Evolutionary conservation across 495 filamentous ascomycete genomes (phyloP), one percentile per base, ranked within the genome.

Genomic region (Penicillium salamii): DNA sequence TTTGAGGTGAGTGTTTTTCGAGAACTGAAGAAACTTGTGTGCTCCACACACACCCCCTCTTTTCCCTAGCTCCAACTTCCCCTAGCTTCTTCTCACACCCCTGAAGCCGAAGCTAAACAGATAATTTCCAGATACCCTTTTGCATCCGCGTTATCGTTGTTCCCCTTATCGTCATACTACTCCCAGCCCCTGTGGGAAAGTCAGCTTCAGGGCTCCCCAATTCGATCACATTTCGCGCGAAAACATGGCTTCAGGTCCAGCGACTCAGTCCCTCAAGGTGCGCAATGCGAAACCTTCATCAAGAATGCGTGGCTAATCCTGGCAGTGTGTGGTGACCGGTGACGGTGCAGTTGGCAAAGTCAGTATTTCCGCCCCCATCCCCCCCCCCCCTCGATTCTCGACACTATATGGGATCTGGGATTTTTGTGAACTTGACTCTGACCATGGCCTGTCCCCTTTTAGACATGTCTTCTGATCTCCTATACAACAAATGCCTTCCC

Each of bases 401-500:
- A n/a, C n/a, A n/a, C n/a, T n/a, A n/a, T n/a, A n/a, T n/a, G n/a
- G n/a, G n/a, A n/a, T 11, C 18, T 37, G 17, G 37, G 12, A 5
- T 21, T 9, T 46, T 46, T 34, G 34, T 40, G 24, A 42, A 12
- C 35, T 35, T 48, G 15, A 43, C 42, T 47, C 24, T 7, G 15
- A n/a, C n/a, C n/a, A n/a, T n/a, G n/a, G n/a, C n/a, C n/a, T 29
- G 11, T 23, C 31, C 14, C 19, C 40, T 62, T 45, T 20, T 60
- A 97, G 95, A 98, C 93, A 78, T 98, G 93, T 77, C 87, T 98
- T 48, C 86, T 98, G 57, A 98, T 98, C 65, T 97, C 93, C 15
- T 97, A 97, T 69, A 97, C 93, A 32, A 98, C 93, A 41, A 98
- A 98, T 78, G 93, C 93, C 33, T 98, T 98, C 69, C 93, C 93